Base-by-base conservation (phyloP, 2,329 filamentous ascomycete genomes). In the Nothophaeocryptopus gaeumannii region DNA sequence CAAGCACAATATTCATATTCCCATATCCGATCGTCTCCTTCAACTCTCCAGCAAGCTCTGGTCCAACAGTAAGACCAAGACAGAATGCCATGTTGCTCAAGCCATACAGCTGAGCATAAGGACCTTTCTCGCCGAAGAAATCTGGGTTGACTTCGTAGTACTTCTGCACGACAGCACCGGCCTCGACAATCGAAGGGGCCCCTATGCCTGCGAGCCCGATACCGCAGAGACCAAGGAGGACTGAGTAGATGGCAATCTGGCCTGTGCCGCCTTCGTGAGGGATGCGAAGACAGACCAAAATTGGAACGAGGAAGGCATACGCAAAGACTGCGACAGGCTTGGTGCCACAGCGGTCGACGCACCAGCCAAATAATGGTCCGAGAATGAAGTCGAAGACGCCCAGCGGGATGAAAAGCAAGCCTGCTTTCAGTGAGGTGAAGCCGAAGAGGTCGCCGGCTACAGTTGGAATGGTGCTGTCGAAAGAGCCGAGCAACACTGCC, bases 41-140 rank as follows among this genome's bases (percentile, higher is more conserved):
- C 56, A 83, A 58, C 8, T 60, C 62, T 0, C 82, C 82, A 7
- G 76, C 78, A 42, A 81, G 63, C 11, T 84, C 62, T 0, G 83
- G 83, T 0, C 84, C 84, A 5, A 84, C 45, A 0, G 81, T 78
- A 44, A 85, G 66, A 0, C 84, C 83, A 0, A 72, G 67, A 51
- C 77, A 79, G 63, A 83, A 85, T 0, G 81, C 74, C 72, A 85
- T 77, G n/a, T 77, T 81, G 58, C 81, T 83, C 51, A 86, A 69
- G 2, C 79, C 82, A 62, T 85, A 86, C 0, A 85, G 71, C 65
- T 86, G 83, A 2, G 82, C 82, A 60, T 84, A 84, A 0, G 82
- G 82, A 0, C 79, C 78, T 4, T 77, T 70, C 1, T 71, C 66
- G 0, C 79, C 78, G 55, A 84, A 84, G 43, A 80, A 70, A 0